Evolutionary conservation across 2,329 filamentous ascomycete species (phyloP).

Genomic region (Chrysosporium keratinophilum): DNA sequence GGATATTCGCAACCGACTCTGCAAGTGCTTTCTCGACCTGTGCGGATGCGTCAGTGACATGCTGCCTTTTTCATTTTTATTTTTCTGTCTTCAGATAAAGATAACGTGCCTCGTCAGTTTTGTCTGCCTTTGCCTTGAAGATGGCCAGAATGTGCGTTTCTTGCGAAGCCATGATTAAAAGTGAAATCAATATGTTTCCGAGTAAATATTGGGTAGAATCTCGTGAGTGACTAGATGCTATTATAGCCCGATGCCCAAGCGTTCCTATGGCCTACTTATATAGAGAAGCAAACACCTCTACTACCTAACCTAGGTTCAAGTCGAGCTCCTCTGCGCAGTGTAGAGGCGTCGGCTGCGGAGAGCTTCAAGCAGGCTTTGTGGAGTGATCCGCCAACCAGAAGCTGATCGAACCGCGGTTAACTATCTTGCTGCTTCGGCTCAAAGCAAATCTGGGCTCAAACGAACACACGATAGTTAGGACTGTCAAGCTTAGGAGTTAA

Average conservation of each 20-base stretch:
- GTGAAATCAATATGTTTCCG: background rate
- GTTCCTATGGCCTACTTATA: background rate
- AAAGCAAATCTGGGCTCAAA: background rate
- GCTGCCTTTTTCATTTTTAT: background rate
- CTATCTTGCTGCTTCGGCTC: background rate
- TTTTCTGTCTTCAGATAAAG: background rate
- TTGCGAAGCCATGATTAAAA: constrained; percentile 20
- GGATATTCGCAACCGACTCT: constrained; percentile 23
- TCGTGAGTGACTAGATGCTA: background rate
- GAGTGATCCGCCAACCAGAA: background rate
- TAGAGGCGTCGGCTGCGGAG: background rate
- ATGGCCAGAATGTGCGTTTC: constrained; percentile 26
- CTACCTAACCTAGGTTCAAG: constrained; percentile 5
- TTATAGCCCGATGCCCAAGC: too few species aligned
- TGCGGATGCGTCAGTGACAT: background rate
- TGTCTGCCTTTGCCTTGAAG: constrained; percentile 25
- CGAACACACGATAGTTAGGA: too few species aligned
- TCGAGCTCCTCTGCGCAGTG: background rate
- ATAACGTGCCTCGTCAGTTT: constrained; percentile 24
- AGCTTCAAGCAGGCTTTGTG: background rate
- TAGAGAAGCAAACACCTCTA: background rate
- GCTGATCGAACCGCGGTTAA: background rate
- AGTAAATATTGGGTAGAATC: background rate
- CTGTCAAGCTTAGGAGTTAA: too few species aligned
- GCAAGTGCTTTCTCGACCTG: constrained; percentile 23